A percentile compares a stretch with the other conserved stretches of the same genome.
These are phyloP conservation scores for Vigna unguiculata DNA, from an alignment of 306 rosid species.

Conservation along the genomic window DNA sequence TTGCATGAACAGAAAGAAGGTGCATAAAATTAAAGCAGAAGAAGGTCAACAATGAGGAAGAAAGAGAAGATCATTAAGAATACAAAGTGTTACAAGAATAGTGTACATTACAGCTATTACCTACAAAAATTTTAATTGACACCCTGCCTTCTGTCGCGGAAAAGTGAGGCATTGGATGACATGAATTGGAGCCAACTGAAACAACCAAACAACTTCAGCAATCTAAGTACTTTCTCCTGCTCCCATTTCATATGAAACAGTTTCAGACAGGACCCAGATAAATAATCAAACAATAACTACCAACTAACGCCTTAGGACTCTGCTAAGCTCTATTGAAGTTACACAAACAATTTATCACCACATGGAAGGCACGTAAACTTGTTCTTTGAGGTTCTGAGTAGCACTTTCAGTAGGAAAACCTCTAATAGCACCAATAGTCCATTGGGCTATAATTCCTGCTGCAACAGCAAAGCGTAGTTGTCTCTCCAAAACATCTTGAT, in stretches of 20 bases:
- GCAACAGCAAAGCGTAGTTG: constrained; percentile 90
- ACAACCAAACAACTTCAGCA: constrained; percentile 21
- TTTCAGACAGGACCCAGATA: constrained; percentile 12
- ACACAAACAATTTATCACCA: constrained; percentile 59
- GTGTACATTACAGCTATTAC: constrained; percentile 46
- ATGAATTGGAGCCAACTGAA: constrained; percentile 37
- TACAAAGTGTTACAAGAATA: constrained; percentile 31
- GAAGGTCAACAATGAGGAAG: constrained; percentile 7
- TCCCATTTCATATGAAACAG: constrained; percentile 30
- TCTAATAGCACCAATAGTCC: constrained; percentile 93
- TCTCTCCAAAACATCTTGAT: constrained; percentile 75
- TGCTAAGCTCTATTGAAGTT: constrained; percentile 27
- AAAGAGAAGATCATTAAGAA: neutral
- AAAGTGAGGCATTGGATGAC: constrained; percentile 20
- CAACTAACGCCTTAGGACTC: neutral
- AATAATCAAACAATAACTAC: constrained; percentile 40
- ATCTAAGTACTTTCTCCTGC: constrained; percentile 28
- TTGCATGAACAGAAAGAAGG: neutral
- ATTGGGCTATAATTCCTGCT: constrained; percentile 91
- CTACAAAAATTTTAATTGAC: constrained; percentile 43
- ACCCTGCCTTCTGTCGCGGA: constrained; percentile 7
- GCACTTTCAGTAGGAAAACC: constrained; percentile 97
- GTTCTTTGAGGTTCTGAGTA: constrained; percentile 95
- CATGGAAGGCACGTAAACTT: constrained; percentile 94
- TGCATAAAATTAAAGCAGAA: constrained; percentile 9